Conservation (phyloP, 192 early-diverging fungal species). For the Blastocladiella britannica region DNA sequence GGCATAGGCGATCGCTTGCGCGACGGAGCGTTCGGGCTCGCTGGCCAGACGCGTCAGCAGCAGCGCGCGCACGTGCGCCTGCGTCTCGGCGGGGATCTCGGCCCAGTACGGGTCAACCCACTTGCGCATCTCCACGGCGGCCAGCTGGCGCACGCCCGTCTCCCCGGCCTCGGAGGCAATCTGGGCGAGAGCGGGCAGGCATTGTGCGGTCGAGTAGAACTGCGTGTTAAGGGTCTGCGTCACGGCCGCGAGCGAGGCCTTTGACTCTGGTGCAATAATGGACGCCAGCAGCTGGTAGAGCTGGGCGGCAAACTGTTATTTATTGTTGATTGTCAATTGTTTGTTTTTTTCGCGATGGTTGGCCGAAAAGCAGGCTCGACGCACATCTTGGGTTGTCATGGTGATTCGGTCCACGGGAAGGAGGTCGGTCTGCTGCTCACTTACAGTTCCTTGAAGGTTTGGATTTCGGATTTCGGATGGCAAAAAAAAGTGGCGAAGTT, state of each 20-base stretch:
- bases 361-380: too few species aligned
- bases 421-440: too few species aligned
- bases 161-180: slow-evolving; percentile 41
- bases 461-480: too few species aligned
- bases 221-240: slow-evolving; percentile 52
- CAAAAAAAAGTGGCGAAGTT: too few species aligned
- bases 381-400: too few species aligned
- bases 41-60: slow-evolving; percentile 50
- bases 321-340: too few species aligned
- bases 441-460: too few species aligned
- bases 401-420: too few species aligned
- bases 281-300: neutral
- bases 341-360: too few species aligned
- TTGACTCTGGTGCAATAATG: too few species aligned
- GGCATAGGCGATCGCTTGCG: slow-evolving; percentile 65
- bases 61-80: slow-evolving; percentile 37
- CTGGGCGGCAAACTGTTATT: slow-evolving; percentile 1
- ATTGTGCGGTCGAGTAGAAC: slow-evolving; percentile 42
- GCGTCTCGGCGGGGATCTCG: slow-evolving; percentile 28
- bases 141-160: slow-evolving; percentile 59
- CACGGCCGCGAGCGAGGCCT: slow-evolving; percentile 26
- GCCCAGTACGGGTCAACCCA: slow-evolving; percentile 55
- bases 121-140: slow-evolving; percentile 77
- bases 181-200: slow-evolving; percentile 63
- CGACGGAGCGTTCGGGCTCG: slow-evolving; percentile 51